Conservation (phyloP, 345 rosid genomes). For the Lagerstroemia speciosa region DNA sequence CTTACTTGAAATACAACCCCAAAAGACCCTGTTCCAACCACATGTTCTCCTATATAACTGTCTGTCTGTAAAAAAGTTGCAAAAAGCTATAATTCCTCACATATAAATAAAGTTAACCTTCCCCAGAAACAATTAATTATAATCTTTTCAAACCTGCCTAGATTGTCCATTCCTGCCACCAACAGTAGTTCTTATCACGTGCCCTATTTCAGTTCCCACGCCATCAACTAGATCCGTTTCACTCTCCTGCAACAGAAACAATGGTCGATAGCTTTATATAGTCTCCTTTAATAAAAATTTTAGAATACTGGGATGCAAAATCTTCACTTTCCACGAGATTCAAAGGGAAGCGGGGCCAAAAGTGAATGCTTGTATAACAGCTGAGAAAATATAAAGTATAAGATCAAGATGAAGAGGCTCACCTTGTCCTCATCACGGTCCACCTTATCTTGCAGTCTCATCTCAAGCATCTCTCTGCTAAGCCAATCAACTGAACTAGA, state of each 20-base stretch:
- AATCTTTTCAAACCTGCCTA: slow-evolving; percentile 50
- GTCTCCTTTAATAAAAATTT: neutral
- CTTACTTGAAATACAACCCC: slow-evolving; percentile 95
- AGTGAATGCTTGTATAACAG: neutral
- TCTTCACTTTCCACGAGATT: neutral
- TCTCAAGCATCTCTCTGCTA: slow-evolving; percentile 88
- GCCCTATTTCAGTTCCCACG: slow-evolving; percentile 87
- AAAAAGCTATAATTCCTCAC: slow-evolving; percentile 10
- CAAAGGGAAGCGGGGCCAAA: neutral
- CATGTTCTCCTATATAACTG: slow-evolving; percentile 88
- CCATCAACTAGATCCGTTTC: slow-evolving; percentile 82
- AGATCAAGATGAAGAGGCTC: slow-evolving; percentile 19
- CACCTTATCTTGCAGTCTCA: slow-evolving; percentile 76
- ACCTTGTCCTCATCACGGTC: slow-evolving; percentile 84
- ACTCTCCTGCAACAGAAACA: slow-evolving; percentile 60
- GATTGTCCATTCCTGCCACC: slow-evolving; percentile 91
- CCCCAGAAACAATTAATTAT: slow-evolving; percentile 5
- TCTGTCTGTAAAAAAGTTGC: slow-evolving; percentile 39
- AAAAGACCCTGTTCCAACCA: slow-evolving; percentile 93
- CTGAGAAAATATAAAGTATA: slow-evolving; percentile 1
- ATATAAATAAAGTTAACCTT: slow-evolving; percentile 3
- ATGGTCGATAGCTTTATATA: neutral
- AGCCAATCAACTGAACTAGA: slow-evolving; percentile 97
- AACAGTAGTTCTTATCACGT: slow-evolving; percentile 75
- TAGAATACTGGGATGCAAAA: neutral